These are phyloP conservation scores for Coprinopsis sp. DNA, from an alignment of 768 basidiomycete species.

Conservation along the genomic window DNA sequence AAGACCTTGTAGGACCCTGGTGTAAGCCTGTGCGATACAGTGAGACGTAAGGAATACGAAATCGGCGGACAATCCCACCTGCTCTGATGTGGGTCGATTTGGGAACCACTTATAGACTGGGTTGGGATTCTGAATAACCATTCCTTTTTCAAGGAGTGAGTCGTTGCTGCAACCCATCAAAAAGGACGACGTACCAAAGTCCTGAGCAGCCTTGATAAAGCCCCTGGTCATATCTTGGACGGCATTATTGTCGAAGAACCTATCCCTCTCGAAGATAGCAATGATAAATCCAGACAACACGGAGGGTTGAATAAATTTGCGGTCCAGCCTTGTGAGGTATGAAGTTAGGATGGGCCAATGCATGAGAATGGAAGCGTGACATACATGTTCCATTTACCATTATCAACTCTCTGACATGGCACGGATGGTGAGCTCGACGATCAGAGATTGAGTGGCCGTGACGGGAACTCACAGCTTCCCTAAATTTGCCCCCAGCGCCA, in stretches of 20 bases:
- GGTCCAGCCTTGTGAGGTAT: slow-evolving; percentile 52
- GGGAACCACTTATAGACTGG: not conserved
- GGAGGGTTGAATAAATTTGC: slow-evolving; percentile 58
- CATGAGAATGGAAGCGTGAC: slow-evolving; percentile 8
- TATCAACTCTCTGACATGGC: slow-evolving; percentile 45
- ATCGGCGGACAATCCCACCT: not conserved
- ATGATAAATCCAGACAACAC: slow-evolving; percentile 57
- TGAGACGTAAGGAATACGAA: not conserved
- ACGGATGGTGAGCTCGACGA: slow-evolving; percentile 25
- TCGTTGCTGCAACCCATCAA: slow-evolving; percentile 27
- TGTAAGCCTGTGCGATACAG: not conserved
- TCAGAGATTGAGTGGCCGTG: slow-evolving; percentile 1
- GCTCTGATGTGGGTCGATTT: slow-evolving; percentile 6
- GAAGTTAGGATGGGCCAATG: not conserved
- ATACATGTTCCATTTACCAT: slow-evolving; percentile 80
- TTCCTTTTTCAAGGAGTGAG: not conserved
- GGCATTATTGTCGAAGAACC: slow-evolving; percentile 46
- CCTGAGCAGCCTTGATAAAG: slow-evolving; percentile 41
- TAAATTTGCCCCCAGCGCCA: slow-evolving; percentile 50
- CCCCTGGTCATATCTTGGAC: slow-evolving; percentile 54
- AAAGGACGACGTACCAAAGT: slow-evolving; percentile 48
- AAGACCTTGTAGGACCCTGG: slow-evolving; percentile 43
- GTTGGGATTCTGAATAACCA: slow-evolving; percentile 1
- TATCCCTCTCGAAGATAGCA: slow-evolving; percentile 58
- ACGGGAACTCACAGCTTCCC: slow-evolving; percentile 47